Percentiles rank a stretch among this genome's conserved stretches.
These are phyloP conservation scores for Giardia duodenalis DNA, from an alignment of 208 protist species.

Conservation along the genomic window DNA sequence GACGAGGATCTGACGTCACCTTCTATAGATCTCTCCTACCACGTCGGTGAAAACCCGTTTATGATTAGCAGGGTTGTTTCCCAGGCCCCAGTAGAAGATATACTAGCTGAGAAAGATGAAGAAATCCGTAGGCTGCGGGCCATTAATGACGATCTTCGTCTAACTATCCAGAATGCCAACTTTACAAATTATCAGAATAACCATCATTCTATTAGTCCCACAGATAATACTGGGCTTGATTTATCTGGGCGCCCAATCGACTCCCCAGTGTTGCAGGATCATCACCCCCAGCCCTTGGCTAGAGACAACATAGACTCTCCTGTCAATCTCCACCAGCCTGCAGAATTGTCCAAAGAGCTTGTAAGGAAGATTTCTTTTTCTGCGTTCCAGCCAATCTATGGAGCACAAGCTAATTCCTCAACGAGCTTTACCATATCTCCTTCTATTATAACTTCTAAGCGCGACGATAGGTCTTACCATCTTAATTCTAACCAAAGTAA, in stretches of 20 bases:
- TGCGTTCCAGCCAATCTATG: background rate
- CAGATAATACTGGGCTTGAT: background rate
- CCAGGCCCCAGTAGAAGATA: background rate
- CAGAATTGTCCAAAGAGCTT: background rate
- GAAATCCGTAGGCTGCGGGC: background rate
- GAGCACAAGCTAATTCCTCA: background rate
- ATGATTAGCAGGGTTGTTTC: background rate
- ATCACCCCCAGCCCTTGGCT: background rate
- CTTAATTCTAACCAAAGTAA: background rate
- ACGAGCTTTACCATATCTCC: background rate
- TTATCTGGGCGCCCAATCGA: background rate
- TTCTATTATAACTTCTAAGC: background rate
- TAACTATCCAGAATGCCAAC: background rate
- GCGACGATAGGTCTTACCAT: background rate
- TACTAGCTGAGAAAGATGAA: background rate
- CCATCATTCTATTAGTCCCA: background rate
- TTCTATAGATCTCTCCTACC: background rate
- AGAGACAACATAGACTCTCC: background rate
- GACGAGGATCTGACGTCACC: background rate
- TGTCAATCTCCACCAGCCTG: background rate
- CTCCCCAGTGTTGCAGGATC: too few species aligned
- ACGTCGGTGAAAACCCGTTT: background rate
- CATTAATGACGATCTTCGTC: background rate
- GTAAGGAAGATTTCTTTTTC: background rate
- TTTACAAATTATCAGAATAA: background rate